A percentile compares a stretch with the other conserved stretches of the same genome.
These are phyloP conservation scores for Xylaria sp. DNA, from an alignment of 495 filamentous ascomycete genomes.

Conservation along the genomic window DNA sequence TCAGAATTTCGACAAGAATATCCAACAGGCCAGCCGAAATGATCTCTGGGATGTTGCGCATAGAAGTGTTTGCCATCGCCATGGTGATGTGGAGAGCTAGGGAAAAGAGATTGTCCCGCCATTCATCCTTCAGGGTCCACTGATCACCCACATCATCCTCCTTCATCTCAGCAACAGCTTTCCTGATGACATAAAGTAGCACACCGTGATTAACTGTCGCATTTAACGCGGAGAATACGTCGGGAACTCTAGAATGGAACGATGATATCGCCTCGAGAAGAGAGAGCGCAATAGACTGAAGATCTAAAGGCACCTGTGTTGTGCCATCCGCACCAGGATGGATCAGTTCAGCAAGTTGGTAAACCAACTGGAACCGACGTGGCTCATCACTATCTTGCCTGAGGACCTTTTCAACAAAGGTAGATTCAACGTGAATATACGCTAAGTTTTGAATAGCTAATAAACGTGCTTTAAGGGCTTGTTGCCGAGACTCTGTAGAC, in stretches of 20 bases:
- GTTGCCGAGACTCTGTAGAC: slow-evolving; percentile 70
- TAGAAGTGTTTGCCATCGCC: slow-evolving; percentile 69
- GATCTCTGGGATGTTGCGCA: slow-evolving; percentile 62
- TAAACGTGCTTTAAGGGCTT: slow-evolving; percentile 80
- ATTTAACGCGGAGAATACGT: slow-evolving; percentile 85
- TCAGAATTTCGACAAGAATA: slow-evolving; percentile 87
- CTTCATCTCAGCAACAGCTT: slow-evolving; percentile 81
- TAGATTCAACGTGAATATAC: slow-evolving; percentile 80
- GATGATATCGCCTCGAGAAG: slow-evolving; percentile 82
- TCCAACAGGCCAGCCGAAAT: slow-evolving; percentile 87
- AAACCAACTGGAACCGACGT: slow-evolving; percentile 84
- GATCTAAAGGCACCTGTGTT: slow-evolving; percentile 67
- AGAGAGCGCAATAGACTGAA: slow-evolving; percentile 84
- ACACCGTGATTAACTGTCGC: slow-evolving; percentile 96
- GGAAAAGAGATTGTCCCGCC: slow-evolving; percentile 86
- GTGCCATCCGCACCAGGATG: slow-evolving; percentile 75
- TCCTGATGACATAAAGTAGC: slow-evolving; percentile 90
- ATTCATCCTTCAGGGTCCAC: slow-evolving; percentile 71
- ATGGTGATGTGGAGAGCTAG: slow-evolving; percentile 79
- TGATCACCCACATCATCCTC: slow-evolving; percentile 64
- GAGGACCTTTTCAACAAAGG: slow-evolving; percentile 83
- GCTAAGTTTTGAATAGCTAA: slow-evolving; percentile 91
- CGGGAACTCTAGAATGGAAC: slow-evolving; percentile 75
- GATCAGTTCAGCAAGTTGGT: slow-evolving; percentile 90
- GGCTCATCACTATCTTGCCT: slow-evolving; percentile 91